Evolutionary conservation across 2,329 filamentous ascomycete genomes (phyloP), one percentile per base, ranked within the genome.

Genomic region (Pezicula neosporulosa): DNA sequence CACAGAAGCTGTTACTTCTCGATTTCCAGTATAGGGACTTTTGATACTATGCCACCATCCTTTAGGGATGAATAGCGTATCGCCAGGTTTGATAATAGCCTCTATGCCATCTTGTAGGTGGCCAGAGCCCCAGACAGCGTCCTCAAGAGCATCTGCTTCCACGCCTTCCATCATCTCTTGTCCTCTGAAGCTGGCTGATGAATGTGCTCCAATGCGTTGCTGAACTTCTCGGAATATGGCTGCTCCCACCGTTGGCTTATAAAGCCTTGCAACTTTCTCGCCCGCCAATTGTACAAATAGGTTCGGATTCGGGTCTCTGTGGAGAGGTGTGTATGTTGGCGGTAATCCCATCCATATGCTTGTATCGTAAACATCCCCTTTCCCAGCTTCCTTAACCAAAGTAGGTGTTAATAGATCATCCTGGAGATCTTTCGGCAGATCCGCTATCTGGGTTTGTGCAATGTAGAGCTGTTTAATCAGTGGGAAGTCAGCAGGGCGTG

Each of bases 231-330:
- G 73, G 66, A 91, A 96, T 2, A 96, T 66, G 1, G 62, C 68
- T 44, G 79, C 72, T 1, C 94, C 94, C 3, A 74, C 63, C 0
- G 69, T 63, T 0, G 91, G 90, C 4, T 76, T 71, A 52, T 93
- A 76, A 12, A 97, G 66, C n/a, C 91, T 78, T 15, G 97, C 74
- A 0, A 72, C 66, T 69, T 99, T 99, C 47, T 65, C 69, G 4
- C 89, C 83, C 15, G 82, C 82, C 12, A 97, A 69, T 69, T 99
- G 94, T 43, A 89, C 82, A 66, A 97, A 96, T 0, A 97, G 63
- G 65, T 99, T 99, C 0, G 90, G 90, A 62, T 97, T 97, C 0
- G 94, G 94, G 63, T 99, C 94, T 49, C 88, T 82, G 69, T 99
- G 94, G 3, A 96, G 74, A 3, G 94, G 91, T 1, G 94, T 97